Conservation (phyloP, 257 asterid species). For the Primulina eburnea region DNA sequence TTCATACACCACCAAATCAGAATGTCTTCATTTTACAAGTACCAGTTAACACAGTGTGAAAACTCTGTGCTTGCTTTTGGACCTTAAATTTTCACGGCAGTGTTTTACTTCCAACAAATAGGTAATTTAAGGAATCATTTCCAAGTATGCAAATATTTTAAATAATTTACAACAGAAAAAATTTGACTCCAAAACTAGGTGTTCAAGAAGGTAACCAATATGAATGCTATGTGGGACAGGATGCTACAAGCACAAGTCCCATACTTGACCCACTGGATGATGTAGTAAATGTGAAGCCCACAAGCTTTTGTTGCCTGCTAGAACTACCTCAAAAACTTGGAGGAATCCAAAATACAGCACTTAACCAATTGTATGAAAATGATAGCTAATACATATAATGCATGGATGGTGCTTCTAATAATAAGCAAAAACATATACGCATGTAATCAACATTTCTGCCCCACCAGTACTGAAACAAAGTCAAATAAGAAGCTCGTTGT, state of each 20-base stretch:
- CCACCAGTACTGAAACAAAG: neutral
- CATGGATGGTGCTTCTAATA: neutral
- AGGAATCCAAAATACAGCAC: neutral
- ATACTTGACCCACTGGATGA: neutral
- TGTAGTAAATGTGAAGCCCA: neutral
- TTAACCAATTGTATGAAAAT: neutral
- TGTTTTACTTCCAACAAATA: constrained; percentile 2
- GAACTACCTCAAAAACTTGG: neutral
- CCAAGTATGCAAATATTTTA: constrained; percentile 1
- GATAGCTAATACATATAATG: neutral
- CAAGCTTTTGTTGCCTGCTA: neutral
- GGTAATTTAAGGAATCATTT: constrained; percentile 21
- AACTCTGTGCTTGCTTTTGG: neutral
- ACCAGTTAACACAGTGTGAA: constrained; percentile 5
- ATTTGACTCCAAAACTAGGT: constrained; percentile 10
- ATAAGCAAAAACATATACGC: neutral
- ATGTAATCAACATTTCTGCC: neutral
- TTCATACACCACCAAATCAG: constrained; percentile 21
- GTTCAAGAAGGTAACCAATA: neutral
- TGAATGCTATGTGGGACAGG: neutral
- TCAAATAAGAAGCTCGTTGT: neutral
- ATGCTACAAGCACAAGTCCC: neutral
- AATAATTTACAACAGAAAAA: constrained; percentile 10
- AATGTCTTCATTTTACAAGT: constrained; percentile 11
- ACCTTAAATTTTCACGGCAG: constrained; percentile 9